Percentiles rank a stretch among this genome's conserved stretches.
These are phyloP conservation scores for Globisporangium viniferum DNA, from an alignment of 352 stramenopile species.

Conservation along the genomic window DNA sequence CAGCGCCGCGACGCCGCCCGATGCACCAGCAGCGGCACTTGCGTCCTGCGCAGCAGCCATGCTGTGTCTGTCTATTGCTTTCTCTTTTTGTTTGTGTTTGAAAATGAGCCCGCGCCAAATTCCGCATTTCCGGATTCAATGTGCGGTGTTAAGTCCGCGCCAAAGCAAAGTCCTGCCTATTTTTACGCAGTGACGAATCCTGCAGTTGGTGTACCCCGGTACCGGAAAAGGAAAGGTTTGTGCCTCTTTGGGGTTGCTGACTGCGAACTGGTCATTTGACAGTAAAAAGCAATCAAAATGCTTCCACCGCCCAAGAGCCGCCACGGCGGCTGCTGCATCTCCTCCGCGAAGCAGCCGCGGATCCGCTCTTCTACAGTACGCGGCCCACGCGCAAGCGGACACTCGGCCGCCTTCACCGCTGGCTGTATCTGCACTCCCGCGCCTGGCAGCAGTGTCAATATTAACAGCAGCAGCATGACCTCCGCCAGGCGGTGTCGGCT, in stretches of 20 bases:
- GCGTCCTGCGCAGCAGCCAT: neutral
- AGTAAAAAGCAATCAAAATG: slow-evolving; percentile 1
- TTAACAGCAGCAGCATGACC: neutral
- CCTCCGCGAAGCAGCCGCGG: neutral
- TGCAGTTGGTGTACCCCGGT: neutral
- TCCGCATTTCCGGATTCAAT: neutral
- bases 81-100: slow-evolving; percentile 19
- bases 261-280: slow-evolving; percentile 1
- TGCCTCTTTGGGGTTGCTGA: neutral
- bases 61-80: neutral
- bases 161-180: neutral
- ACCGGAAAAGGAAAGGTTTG: neutral
- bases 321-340: neutral
- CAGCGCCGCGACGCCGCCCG: slow-evolving; percentile 27
- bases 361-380: slow-evolving; percentile 1
- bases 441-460: neutral
- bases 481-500: neutral
- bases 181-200: neutral
- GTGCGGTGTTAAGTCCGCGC: neutral
- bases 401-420: neutral
- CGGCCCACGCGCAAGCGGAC: neutral
- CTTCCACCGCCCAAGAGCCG: neutral
- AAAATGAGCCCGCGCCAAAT: neutral
- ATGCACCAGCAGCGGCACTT: neutral
- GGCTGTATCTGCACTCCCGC: slow-evolving; percentile 4